Evolutionary conservation across 495 filamentous ascomycete species (phyloP), one percentile per base, ranked within the genome.

Genomic region (Talaromyces proteolyticus): DNA sequence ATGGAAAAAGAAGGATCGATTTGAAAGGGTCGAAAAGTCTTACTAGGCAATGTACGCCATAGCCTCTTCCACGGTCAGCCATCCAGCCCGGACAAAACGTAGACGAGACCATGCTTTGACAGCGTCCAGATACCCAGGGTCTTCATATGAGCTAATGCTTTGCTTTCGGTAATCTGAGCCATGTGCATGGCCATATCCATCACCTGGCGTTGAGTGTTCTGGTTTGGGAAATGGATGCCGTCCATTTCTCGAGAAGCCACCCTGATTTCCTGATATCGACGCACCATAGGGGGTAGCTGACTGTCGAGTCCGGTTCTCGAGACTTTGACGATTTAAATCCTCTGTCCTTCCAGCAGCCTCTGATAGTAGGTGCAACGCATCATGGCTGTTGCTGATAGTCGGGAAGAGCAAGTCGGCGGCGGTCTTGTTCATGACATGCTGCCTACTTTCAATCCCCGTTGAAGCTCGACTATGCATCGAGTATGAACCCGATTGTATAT

Each of bases 41-140:
- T 80, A 91, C 85, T 96, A 97, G 60, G 87, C 83, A 55, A 98
- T 87, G 61, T 96, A 98, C 22, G 80, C 83, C 62, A 97, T 89
- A 1, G 87, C 91, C 64, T 98, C 93, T 55, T 84, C 80, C 2
- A 92, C 89, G 0, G 90, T 95, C 58, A 98, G 91, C 93, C 93
- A 98, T 18, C 93, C 93, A 6, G 89, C 90, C 44, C 89, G 85
- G 17, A 97, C 92, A 64, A 97, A 96, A 49, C 91, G 82, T 58
- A 94, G 84, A 55, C 88, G 79, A 8, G 86, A 84, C 93, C 93
- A 98, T 8, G 88, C 87, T 56, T 83, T 85, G 47, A 96, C 62
- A 5, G 89, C 89, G 52, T 88, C 82, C 26, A 71, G 63, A 52
- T 63, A 69, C 4, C 63, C 63, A 8, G 65, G 62, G 38, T 69